A percentile compares a stretch with the other conserved stretches of the same genome.
These are phyloP conservation scores for Russula dissimulans DNA, from an alignment of 768 basidiomycete genomes.

Conservation along the genomic window DNA sequence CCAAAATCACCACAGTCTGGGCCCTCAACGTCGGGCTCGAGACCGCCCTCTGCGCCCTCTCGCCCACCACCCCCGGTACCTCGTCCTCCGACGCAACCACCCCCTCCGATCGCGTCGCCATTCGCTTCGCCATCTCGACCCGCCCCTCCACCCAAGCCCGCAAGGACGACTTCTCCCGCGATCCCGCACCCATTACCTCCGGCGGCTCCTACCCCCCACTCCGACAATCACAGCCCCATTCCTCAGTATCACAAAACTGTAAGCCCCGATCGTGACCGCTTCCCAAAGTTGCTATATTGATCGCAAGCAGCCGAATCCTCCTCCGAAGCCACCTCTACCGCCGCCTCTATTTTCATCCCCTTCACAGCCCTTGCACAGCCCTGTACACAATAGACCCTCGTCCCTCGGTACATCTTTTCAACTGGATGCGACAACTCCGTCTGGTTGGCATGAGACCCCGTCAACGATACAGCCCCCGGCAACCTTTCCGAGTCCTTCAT, in stretches of 20 bases:
- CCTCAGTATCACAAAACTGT: constrained; percentile 3
- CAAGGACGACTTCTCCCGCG: background rate
- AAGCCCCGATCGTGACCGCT: constrained; percentile 7
- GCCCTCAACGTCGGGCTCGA: constrained; percentile 3
- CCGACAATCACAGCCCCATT: constrained; percentile 7
- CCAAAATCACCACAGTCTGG: constrained; percentile 35
- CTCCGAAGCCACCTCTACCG: constrained; percentile 27
- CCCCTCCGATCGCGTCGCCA: constrained; percentile 13
- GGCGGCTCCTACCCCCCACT: background rate
- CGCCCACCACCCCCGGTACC: constrained; percentile 20
- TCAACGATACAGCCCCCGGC: background rate
- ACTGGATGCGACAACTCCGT: background rate
- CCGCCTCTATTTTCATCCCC: constrained; percentile 30
- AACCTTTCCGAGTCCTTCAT: background rate
- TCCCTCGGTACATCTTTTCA: constrained; percentile 13
- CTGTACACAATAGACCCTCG: constrained; percentile 19
- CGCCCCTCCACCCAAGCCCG: constrained; percentile 15
- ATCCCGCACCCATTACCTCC: background rate
- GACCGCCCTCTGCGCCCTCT: constrained; percentile 18
- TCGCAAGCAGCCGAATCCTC: constrained; percentile 19
- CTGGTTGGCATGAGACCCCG: constrained; percentile 1
- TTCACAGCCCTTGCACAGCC: constrained; percentile 19
- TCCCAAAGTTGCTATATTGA: constrained; percentile 9
- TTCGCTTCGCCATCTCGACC: constrained; percentile 21
- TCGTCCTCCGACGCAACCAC: constrained; percentile 1